Evolutionary conservation across 345 rosid species (phyloP), one percentile per base, ranked within the genome.

Genomic region (Melaleuca alternifolia): DNA sequence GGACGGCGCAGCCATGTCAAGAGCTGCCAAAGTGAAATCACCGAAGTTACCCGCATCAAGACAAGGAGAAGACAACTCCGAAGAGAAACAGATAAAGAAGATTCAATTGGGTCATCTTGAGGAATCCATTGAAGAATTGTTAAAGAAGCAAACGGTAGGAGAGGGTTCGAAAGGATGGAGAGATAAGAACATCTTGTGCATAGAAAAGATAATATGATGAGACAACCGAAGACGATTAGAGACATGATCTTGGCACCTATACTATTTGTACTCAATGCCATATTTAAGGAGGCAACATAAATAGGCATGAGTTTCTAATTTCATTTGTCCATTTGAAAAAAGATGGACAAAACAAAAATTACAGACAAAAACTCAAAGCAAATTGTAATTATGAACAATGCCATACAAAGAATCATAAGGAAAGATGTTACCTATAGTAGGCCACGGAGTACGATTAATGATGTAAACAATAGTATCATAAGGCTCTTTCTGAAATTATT

Each of bases 401-500:
- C 1, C 37, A n/a, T 61, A n/a, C 37, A 61, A 61, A 33, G 4
- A 6, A 8, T 61, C 37, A 0, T 11, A 12, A n/a, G 37, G 6
- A 61, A 14, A n/a, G 37, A 61, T 13, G 71, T 13, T 59, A 6
- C 37, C 2, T 12, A 13, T 14, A 61, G 15, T n/a, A 6, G 16
- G 9, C 2, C 18, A n/a, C 1, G 3, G 18, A 6, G 71, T n/a
- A n/a, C 18, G 30, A n/a, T 6, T 15, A 0, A n/a, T n/a, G 6
- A 16, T 12, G 14, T 13, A 61, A 2, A n/a, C 1, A 0, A 1
- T 0, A n/a, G 2, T 3, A 61, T 28, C 20, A 28, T 9, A 61
- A 28, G 41, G 10, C 41, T 61, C 4, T 28, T 10, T 16, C 2
- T 10, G 28, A 28, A 61, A 14, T 18, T 28, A 30, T 28, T 28